A percentile compares a stretch with the other conserved stretches of the same genome.
These are phyloP conservation scores for Senna tora DNA, from an alignment of 306 rosid genomes.

Conservation along the genomic window DNA sequence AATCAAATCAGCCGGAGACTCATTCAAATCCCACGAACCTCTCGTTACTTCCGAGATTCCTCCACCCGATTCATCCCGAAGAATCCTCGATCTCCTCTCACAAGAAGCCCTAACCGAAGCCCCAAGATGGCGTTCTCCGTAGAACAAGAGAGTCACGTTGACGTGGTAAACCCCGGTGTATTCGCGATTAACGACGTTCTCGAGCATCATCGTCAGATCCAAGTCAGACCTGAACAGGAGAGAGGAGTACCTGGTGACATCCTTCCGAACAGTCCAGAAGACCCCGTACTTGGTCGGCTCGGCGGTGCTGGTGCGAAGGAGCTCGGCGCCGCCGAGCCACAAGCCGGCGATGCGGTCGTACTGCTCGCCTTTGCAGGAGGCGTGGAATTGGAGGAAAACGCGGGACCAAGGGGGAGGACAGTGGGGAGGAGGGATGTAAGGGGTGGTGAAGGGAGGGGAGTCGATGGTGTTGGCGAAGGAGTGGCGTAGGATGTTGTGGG, in stretches of 20 bases:
- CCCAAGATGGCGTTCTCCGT: constrained; percentile 31
- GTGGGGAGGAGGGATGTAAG: constrained; percentile 57
- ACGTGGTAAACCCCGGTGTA: constrained; percentile 76
- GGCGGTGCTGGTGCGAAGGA: constrained; percentile 84
- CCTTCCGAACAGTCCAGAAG: constrained; percentile 80
- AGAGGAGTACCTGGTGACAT: constrained; percentile 70
- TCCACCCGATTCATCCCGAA: constrained; percentile 29
- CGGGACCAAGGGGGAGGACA: constrained; percentile 70
- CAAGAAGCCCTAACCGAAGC: constrained; percentile 29
- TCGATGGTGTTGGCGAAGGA: constrained; percentile 73
- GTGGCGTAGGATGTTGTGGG: constrained; percentile 56
- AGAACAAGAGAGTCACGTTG: constrained; percentile 52
- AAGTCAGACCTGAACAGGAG: constrained; percentile 46
- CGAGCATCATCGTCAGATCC: constrained; percentile 77
- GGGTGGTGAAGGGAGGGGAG: constrained; percentile 64
- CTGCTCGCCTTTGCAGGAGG: constrained; percentile 64
- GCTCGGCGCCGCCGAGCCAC: constrained; percentile 79
- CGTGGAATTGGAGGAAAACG: constrained; percentile 57
- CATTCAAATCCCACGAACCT: constrained; percentile 17
- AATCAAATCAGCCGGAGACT: constrained; percentile 70
- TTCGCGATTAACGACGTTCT: constrained; percentile 54
- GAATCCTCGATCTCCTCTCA: constrained; percentile 28
- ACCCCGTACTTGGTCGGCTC: constrained; percentile 58
- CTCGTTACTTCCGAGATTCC: not conserved
- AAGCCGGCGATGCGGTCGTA: constrained; percentile 82